A percentile compares a stretch with the other conserved stretches of the same genome.
phyloP scores from a whole-genome alignment of 306 rosid genomes.

The Boehmeria nivea region DNA sequence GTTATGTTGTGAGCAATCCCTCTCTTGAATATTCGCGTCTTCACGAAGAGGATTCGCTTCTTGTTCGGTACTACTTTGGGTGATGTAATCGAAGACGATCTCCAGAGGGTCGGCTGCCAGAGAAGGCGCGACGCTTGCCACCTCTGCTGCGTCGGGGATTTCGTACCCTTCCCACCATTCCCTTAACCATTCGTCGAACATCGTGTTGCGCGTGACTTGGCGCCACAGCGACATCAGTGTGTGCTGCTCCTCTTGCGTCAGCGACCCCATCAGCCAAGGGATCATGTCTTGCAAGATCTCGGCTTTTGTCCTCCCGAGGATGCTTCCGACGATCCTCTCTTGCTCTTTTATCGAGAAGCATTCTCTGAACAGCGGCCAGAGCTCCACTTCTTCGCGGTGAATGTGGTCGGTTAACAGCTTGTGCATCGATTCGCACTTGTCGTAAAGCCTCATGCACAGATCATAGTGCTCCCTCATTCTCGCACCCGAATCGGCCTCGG shows the following conservation, averaged over 20 bases:
- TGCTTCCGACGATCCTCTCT: constrained; percentile 64
- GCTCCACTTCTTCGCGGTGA: constrained; percentile 71
- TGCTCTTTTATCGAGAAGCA: constrained; percentile 69
- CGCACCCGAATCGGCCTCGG: constrained; percentile 30
- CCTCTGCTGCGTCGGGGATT: constrained; percentile 37
- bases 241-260: constrained; percentile 72
- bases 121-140: constrained; percentile 38
- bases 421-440: constrained; percentile 65
- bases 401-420: constrained; percentile 53
- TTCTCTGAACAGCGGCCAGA: constrained; percentile 76
- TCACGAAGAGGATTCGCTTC: constrained; percentile 22
- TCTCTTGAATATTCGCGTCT: constrained; percentile 24
- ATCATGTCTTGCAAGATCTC: constrained; percentile 80
- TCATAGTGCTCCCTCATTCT: constrained; percentile 35
- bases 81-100: constrained; percentile 48
- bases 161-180: constrained; percentile 91
- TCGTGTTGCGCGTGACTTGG: constrained; percentile 72
- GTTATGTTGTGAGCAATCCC: constrained; percentile 26
- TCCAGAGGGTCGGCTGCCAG: constrained; percentile 60
- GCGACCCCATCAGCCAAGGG: constrained; percentile 87
- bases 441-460: constrained; percentile 59
- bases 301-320: constrained; percentile 80
- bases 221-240: constrained; percentile 71
- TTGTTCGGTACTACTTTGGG: constrained; percentile 5
- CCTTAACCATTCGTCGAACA: constrained; percentile 83